These are phyloP conservation scores for Suhomyces chickasaworum DNA, from an alignment of 1,139 yeast species.

Conservation along the genomic window DNA sequence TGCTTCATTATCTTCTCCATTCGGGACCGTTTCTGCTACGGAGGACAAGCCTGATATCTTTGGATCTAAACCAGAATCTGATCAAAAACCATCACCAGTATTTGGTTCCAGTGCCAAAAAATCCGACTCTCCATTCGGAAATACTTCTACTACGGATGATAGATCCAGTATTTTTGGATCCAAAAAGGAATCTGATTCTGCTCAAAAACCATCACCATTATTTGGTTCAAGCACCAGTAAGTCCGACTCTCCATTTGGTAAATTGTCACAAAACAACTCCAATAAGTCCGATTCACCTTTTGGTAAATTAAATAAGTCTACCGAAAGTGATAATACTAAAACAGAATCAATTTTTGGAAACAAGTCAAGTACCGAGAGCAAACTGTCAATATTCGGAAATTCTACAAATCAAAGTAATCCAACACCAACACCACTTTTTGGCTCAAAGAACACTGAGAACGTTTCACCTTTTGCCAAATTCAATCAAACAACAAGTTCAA, in stretches of 20 bases:
- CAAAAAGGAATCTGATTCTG: background rate
- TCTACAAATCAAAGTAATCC: too few relatives aligned
- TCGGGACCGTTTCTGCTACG: constrained; percentile 12
- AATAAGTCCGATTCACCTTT: background rate
- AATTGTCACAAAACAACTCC: background rate
- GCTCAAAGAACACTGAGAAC: background rate
- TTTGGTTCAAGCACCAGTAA: background rate
- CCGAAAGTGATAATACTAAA: background rate
- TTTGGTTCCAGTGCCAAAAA: background rate
- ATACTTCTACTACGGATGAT: too few relatives aligned
- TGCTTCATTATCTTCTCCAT: constrained; percentile 10
- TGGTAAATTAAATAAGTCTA: background rate
- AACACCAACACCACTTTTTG: too few relatives aligned
- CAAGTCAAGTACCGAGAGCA: too few relatives aligned
- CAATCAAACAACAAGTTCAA: background rate
- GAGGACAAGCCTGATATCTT: background rate
- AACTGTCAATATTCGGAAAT: too few relatives aligned
- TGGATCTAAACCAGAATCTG: too few relatives aligned
- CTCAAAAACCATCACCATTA: background rate
- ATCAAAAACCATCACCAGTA: background rate
- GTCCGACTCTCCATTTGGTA: constrained; percentile 1
- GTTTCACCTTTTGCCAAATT: background rate
- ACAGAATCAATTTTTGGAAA: background rate
- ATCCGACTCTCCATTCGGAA: constrained; percentile 1
- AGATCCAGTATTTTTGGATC: background rate